Conservation (phyloP, 1,139 yeast genomes). For the Blastobotrys proliferans region DNA sequence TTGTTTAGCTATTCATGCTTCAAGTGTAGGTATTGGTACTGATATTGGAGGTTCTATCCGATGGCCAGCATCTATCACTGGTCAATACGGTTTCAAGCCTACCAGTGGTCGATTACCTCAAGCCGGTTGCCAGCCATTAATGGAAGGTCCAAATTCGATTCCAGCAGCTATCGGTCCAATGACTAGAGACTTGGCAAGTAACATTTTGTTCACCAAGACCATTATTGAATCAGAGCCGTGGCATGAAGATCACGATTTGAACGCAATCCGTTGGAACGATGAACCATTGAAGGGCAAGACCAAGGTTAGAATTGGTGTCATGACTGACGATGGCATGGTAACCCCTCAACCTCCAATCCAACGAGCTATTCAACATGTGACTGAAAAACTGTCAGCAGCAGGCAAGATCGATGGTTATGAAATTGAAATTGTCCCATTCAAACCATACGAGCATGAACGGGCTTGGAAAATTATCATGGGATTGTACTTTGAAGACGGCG, state of each 20-base stretch:
- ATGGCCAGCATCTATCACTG: constrained; percentile 53
- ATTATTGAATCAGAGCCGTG: constrained; percentile 55
- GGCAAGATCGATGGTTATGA: constrained; percentile 30
- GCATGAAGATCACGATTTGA: constrained; percentile 48
- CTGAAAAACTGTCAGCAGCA: constrained; percentile 29
- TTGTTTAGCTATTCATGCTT: constrained; percentile 46
- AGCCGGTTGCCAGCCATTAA: constrained; percentile 42
- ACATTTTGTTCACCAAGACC: constrained; percentile 44
- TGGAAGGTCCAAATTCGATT: constrained; percentile 44
- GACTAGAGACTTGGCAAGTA: constrained; percentile 15
- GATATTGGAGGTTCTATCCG: constrained; percentile 65
- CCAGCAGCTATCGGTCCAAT: constrained; percentile 20
- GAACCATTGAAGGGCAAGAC: constrained; percentile 10
- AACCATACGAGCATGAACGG: constrained; percentile 37
- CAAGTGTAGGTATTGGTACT: constrained; percentile 54
- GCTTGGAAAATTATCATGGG: constrained; percentile 39
- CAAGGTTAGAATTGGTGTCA: constrained; percentile 17
- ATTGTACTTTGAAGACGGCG: constrained; percentile 49
- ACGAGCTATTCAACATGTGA: constrained; percentile 39
- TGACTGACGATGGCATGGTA: constrained; percentile 19
- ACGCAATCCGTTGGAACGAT: constrained; percentile 48
- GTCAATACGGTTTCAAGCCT: constrained; percentile 52
- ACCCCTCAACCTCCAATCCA: constrained; percentile 50
- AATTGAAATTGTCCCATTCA: constrained; percentile 42
- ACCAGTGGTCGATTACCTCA: constrained; percentile 46